Conservation (phyloP, 1,284 basidiomycete genomes). For the Puccinia polysora region DNA sequence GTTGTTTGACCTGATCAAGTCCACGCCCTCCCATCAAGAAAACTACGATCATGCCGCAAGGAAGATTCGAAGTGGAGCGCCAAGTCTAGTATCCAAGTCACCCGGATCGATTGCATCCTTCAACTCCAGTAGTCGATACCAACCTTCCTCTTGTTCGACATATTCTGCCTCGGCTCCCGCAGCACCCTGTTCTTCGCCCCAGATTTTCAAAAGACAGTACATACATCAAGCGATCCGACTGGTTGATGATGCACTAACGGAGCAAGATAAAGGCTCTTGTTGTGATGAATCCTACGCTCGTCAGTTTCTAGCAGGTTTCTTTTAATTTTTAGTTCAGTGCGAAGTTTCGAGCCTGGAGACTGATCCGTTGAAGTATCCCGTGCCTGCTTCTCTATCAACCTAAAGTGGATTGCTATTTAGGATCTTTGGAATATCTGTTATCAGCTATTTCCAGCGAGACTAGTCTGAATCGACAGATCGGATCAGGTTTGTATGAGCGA, state of each 20-base stretch:
- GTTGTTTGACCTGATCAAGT: conserved; percentile 18
- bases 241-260: conserved; percentile 25
- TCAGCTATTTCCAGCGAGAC: conserved; percentile 15
- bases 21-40: conserved; percentile 9
- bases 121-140: conserved; percentile 19
- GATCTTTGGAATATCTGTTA: conserved; percentile 27
- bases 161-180: conserved; percentile 14
- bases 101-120: conserved; percentile 16
- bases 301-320: background rate
- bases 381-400: background rate
- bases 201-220: conserved; percentile 29
- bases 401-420: conserved; percentile 33
- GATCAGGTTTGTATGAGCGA: conserved; percentile 15
- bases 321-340: background rate
- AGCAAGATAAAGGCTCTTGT: conserved; percentile 31
- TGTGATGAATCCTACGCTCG: conserved; percentile 24
- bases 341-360: background rate
- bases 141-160: conserved; percentile 24
- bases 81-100: conserved; percentile 3
- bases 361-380: background rate
- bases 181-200: background rate
- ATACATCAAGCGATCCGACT: conserved; percentile 29
- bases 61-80: background rate
- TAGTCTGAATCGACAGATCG: conserved; percentile 11
- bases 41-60: background rate